Conservation (phyloP, 2,329 filamentous ascomycete species). For the Colletotrichum truncatum region DNA sequence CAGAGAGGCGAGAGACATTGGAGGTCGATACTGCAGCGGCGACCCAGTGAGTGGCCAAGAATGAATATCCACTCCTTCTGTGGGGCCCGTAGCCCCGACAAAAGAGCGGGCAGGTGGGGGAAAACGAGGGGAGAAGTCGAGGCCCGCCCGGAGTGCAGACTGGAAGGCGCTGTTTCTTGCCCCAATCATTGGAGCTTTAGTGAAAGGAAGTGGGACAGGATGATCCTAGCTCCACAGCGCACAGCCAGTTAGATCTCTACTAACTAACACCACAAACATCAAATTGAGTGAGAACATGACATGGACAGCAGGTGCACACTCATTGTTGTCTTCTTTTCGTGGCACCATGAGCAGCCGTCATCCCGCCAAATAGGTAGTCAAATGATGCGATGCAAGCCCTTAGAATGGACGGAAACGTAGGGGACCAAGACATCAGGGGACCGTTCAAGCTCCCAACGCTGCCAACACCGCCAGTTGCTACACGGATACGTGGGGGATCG, state of each 20-base stretch:
- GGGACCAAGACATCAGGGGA: not conserved
- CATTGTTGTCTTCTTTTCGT: not conserved
- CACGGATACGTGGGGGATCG: not conserved
- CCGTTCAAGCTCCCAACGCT: not conserved
- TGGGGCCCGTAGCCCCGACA: slow-evolving; percentile 19
- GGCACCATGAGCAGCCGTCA: slow-evolving; percentile 10
- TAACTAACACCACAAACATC: slow-evolving; percentile 23
- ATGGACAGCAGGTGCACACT: slow-evolving; percentile 8
- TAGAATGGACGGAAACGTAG: not conserved
- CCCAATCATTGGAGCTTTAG: not conserved
- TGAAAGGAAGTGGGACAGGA: not conserved
- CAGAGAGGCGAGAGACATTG: slow-evolving; percentile 6
- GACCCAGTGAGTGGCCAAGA: slow-evolving; percentile 10
- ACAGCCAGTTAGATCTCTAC: slow-evolving; percentile 19
- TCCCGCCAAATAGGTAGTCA: slow-evolving; percentile 16
- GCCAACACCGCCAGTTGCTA: not conserved
- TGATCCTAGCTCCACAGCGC: not conserved
- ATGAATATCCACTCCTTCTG: slow-evolving; percentile 11
- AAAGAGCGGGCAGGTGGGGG: slow-evolving; percentile 23
- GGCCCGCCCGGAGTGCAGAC: slow-evolving; percentile 6
- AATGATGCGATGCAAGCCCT: not conserved
- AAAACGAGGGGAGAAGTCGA: not conserved
- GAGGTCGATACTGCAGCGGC: not conserved
- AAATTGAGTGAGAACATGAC: slow-evolving; percentile 19
- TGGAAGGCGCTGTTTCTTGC: not conserved